Percentiles rank a stretch among this genome's conserved stretches.
Conservation (phyloP, 345 rosid species). For the Hibiscus mutabilis region DNA sequence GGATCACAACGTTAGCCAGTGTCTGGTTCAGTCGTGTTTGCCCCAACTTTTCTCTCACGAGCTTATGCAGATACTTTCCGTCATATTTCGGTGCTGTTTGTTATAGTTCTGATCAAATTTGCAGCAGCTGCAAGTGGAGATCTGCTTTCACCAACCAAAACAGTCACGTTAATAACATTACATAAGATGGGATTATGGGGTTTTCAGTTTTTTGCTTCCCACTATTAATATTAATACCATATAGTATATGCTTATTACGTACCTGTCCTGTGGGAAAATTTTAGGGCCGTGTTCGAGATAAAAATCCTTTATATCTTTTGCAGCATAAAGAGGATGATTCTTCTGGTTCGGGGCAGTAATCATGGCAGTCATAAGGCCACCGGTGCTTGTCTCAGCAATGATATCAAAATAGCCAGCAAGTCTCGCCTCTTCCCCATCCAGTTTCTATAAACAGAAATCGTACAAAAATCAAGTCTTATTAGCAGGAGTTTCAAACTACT, state of each 20-base stretch:
- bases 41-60: constrained; percentile 33
- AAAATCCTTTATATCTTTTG: constrained; percentile 41
- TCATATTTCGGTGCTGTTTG: constrained; percentile 48
- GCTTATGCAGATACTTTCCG: constrained; percentile 30
- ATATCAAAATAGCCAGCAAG: constrained; percentile 69
- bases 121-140: neutral
- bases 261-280: constrained; percentile 28
- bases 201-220: neutral
- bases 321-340: constrained; percentile 47
- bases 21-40: constrained; percentile 23
- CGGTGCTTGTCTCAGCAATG: constrained; percentile 61
- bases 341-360: constrained; percentile 37
- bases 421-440: constrained; percentile 61
- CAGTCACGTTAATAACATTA: neutral
- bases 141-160: neutral
- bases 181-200: neutral
- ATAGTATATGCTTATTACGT: neutral
- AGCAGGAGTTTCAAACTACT: too few relatives aligned
- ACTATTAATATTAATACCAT: too few relatives aligned
- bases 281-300: constrained; percentile 32
- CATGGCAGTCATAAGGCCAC: constrained; percentile 70
- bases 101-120: constrained; percentile 25
- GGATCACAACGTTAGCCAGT: constrained; percentile 41
- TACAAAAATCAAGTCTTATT: too few relatives aligned
- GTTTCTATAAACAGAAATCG: constrained; percentile 29